phyloP scores from a whole-genome alignment of 2,329 filamentous ascomycete genomes.

The Phialophora verrucosa region DNA sequence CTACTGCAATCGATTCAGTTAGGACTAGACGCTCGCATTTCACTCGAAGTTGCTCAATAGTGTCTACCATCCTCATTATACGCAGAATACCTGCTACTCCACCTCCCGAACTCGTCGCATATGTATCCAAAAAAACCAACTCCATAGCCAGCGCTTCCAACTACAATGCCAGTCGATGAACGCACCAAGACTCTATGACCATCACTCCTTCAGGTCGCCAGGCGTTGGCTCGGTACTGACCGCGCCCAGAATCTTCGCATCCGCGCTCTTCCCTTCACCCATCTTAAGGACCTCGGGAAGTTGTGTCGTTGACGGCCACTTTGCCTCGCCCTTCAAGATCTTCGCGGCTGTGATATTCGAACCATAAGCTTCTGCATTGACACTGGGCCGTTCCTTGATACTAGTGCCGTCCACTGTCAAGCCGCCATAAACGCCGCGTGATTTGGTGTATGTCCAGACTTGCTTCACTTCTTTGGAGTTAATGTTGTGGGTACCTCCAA shows the following conservation, averaged over 20 bases:
- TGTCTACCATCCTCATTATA: neutral
- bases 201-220: conserved; percentile 20
- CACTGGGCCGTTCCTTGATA: conserved; percentile 18
- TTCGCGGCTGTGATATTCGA: conserved; percentile 15
- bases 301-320: conserved; percentile 16
- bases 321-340: conserved; percentile 22
- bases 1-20: too few species aligned
- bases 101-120: neutral
- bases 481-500: conserved; percentile 22
- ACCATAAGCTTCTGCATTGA: conserved; percentile 28
- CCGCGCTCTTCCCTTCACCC: conserved; percentile 11
- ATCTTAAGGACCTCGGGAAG: conserved; percentile 18
- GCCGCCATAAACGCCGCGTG: conserved; percentile 27
- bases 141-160: neutral
- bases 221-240: conserved; percentile 24
- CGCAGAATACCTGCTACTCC: neutral
- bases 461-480: conserved; percentile 26
- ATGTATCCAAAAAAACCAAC: neutral
- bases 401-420: conserved; percentile 29
- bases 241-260: conserved; percentile 11
- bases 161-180: neutral
- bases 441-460: conserved; percentile 33
- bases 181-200: neutral
- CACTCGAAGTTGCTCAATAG: too few species aligned
- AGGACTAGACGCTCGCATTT: too few species aligned